Percentiles rank a stretch among this genome's conserved stretches.
Evolutionary conservation across 352 stramenopile genomes (phyloP).

Genomic region (Globisporangium canariense): DNA sequence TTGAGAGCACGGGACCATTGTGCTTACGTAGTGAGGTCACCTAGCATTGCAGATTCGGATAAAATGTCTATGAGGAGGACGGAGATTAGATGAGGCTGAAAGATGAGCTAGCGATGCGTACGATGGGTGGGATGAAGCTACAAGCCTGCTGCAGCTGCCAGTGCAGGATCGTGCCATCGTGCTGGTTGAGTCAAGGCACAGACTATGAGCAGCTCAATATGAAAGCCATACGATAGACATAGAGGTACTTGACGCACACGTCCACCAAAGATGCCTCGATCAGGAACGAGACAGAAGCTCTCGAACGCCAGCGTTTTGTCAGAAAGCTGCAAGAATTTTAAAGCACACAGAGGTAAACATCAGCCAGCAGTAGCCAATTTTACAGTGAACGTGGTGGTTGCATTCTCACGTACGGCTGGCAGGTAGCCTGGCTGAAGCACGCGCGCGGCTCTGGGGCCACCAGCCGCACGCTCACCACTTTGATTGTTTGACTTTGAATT

Average conservation of each 20-base stretch:
- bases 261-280: constrained; percentile 55
- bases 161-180: constrained; percentile 57
- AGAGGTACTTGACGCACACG: constrained; percentile 26
- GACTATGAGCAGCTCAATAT: not conserved
- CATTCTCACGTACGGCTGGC: constrained; percentile 16
- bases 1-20: constrained; percentile 39
- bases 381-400: not conserved
- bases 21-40: constrained; percentile 47
- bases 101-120: constrained; percentile 17
- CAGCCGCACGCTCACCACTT: not conserved
- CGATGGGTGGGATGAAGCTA: constrained; percentile 42
- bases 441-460: constrained; percentile 6
- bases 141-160: constrained; percentile 47
- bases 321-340: constrained; percentile 20
- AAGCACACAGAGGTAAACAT: not conserved
- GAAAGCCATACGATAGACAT: not conserved
- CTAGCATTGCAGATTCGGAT: constrained; percentile 18
- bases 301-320: constrained; percentile 38
- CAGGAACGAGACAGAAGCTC: constrained; percentile 36
- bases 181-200: constrained; percentile 22
- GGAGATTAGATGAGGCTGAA: not conserved
- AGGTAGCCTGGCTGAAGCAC: constrained; percentile 29
- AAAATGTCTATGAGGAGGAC: not conserved
- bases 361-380: not conserved
- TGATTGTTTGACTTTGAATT: constrained; percentile 21